These are phyloP conservation scores for Astragalus glycyphyllos DNA, from an alignment of 306 rosid genomes.

Conservation along the genomic window DNA sequence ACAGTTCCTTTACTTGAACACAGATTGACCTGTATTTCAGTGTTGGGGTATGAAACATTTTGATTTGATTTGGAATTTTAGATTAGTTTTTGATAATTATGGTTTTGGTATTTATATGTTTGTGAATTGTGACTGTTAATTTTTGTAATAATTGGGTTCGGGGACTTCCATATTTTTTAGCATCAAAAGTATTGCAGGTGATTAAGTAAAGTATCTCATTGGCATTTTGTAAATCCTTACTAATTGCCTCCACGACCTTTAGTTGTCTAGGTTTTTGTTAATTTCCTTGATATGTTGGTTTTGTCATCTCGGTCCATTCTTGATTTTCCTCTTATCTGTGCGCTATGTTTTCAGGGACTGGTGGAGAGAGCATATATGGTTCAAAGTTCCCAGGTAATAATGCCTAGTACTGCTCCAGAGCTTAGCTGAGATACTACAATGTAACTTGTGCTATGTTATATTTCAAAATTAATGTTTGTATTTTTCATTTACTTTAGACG, in stretches of 20 bases:
- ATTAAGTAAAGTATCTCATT: not conserved
- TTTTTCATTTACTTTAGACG: constrained; percentile 63
- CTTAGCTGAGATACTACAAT: not conserved
- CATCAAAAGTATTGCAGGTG: not conserved
- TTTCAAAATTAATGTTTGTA: not conserved
- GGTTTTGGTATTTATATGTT: not conserved
- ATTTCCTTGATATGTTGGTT: not conserved
- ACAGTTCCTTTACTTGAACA: constrained; percentile 34
- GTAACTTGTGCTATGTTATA: not conserved
- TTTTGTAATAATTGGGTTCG: not conserved
- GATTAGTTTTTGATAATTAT: not conserved
- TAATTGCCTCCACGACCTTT: not conserved
- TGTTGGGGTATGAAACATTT: constrained; percentile 9
- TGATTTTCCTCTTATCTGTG: not conserved
- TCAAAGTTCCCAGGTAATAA: constrained; percentile 81
- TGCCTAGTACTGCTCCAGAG: not conserved
- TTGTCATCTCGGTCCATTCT: not conserved
- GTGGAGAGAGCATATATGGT: constrained; percentile 95
- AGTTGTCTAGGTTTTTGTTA: not conserved
- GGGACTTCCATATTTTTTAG: not conserved
- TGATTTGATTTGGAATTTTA: not conserved
- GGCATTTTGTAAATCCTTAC: not conserved
- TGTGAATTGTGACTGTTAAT: not conserved
- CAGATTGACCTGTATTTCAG: constrained; percentile 28
- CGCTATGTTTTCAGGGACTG: constrained; percentile 65